Evolutionary conservation across 768 basidiomycete species (phyloP).

Genomic region (Galerina marginata): DNA sequence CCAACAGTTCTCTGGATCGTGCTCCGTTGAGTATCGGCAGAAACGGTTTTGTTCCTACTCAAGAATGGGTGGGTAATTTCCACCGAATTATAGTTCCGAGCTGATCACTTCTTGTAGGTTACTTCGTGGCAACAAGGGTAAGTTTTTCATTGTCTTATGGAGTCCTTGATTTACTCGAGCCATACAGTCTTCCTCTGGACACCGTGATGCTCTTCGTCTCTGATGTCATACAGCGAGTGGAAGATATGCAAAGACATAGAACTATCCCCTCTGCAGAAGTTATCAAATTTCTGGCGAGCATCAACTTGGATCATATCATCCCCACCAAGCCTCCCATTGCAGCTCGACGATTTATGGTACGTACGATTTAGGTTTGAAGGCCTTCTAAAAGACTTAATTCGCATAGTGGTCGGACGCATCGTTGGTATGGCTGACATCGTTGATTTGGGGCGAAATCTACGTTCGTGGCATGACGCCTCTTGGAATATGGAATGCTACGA

Average conservation of each 20-base stretch:
- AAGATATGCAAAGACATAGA: conserved; percentile 75
- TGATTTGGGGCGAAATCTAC: conserved; percentile 96
- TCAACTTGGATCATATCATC: conserved; percentile 72
- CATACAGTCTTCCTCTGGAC: conserved; percentile 83
- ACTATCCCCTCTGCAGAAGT: conserved; percentile 71
- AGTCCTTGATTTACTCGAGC: not conserved
- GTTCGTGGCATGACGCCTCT: conserved; percentile 87
- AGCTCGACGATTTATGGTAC: conserved; percentile 78
- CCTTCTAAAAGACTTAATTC: not conserved
- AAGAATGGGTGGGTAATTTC: conserved; percentile 84
- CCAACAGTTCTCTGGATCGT: conserved; percentile 62
- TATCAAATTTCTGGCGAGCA: conserved; percentile 74
- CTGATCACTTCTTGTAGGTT: conserved; percentile 50
- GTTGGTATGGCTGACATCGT: conserved; percentile 87
- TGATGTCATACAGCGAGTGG: conserved; percentile 85
- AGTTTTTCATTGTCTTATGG: conserved; percentile 20
- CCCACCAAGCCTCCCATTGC: conserved; percentile 69
- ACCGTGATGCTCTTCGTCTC: conserved; percentile 86
- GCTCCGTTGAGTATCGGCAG: conserved; percentile 78
- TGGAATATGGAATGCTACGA: conserved; percentile 90
- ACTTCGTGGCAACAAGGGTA: conserved; percentile 97
- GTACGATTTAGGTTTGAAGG: conserved; percentile 29
- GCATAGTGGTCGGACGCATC: conserved; percentile 91
- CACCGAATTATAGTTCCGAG: not conserved
- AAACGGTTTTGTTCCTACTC: conserved; percentile 93